Evolutionary conservation across 257 asterid genomes (phyloP).

Genomic region (Cruciata laevipes): DNA sequence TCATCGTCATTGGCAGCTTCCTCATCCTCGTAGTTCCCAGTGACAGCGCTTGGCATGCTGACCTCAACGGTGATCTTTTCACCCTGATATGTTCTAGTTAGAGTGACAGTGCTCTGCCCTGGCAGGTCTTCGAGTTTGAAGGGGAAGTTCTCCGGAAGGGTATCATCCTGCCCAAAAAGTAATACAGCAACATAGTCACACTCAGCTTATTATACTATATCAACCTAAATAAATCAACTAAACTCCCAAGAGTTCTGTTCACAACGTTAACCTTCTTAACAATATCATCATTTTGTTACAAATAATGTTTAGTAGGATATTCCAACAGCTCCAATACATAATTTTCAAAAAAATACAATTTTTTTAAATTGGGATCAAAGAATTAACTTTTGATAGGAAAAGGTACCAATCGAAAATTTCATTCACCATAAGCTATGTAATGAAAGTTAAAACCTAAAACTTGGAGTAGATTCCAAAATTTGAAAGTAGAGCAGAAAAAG

Average conservation of each 20-base stretch:
- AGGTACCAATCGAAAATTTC: background rate
- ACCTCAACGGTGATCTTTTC: conserved; percentile 66
- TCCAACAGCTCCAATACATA: background rate
- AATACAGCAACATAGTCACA: background rate
- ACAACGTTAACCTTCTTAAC: background rate
- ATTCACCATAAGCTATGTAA: background rate
- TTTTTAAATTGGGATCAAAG: background rate
- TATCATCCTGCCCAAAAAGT: conserved; percentile 35
- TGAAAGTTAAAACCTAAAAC: background rate
- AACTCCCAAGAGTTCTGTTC: background rate
- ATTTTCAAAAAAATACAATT: too few species aligned
- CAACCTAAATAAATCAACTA: background rate
- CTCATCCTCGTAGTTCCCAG: conserved; percentile 37
- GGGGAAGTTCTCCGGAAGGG: conserved; percentile 55
- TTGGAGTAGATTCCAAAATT: background rate
- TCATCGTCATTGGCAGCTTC: conserved; percentile 29
- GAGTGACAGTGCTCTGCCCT: conserved; percentile 56
- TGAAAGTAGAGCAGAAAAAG: background rate
- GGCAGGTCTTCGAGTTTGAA: conserved; percentile 62
- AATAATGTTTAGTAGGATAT: background rate
- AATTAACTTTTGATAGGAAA: background rate
- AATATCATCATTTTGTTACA: background rate
- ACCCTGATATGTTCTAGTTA: conserved; percentile 55
- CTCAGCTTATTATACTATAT: background rate
- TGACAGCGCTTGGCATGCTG: conserved; percentile 54